A percentile compares a stretch with the other conserved stretches of the same genome.
Evolutionary conservation across 176 grass and related monocot species (phyloP).

Genomic region (Chloris gayana): DNA sequence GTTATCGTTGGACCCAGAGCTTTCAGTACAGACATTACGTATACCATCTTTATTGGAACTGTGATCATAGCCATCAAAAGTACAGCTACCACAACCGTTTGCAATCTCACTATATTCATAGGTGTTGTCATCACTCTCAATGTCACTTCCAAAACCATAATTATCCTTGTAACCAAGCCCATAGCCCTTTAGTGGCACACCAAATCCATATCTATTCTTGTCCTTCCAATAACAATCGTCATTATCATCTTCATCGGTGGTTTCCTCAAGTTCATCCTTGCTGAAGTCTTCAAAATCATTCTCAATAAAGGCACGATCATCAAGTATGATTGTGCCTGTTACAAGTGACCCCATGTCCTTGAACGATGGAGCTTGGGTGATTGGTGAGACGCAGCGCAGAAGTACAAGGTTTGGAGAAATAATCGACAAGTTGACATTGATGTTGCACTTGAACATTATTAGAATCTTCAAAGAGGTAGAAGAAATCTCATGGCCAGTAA

Average conservation of each 20-base stretch:
- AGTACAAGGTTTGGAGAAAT: constrained; percentile 20
- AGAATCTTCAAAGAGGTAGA: constrained; percentile 28
- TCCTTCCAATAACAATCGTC: background rate
- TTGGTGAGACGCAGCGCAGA: background rate
- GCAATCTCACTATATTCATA: constrained; percentile 39
- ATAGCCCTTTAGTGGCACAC: background rate
- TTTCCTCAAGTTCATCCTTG: background rate
- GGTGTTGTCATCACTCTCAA: constrained; percentile 33
- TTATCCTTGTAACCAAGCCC: background rate
- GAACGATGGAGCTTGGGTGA: constrained; percentile 3
- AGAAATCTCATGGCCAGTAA: background rate
- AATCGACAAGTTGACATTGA: too few relatives aligned
- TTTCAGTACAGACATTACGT: background rate
- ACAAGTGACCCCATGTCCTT: constrained; percentile 4
- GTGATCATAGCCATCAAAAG: background rate
- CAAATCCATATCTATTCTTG: constrained; percentile 7
- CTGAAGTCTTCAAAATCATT: background rate
- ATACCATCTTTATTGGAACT: background rate
- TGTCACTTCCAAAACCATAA: constrained; percentile 28
- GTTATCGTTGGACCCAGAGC: background rate
- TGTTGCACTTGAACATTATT: constrained; percentile 16
- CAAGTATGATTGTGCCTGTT: constrained; percentile 29
- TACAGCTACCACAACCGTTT: background rate
- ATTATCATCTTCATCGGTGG: constrained; percentile 26
- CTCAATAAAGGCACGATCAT: constrained; percentile 7